A percentile compares a stretch with the other conserved stretches of the same genome.
Conservation (phyloP, 768 basidiomycete genomes). For the Amanita fuliginea region DNA sequence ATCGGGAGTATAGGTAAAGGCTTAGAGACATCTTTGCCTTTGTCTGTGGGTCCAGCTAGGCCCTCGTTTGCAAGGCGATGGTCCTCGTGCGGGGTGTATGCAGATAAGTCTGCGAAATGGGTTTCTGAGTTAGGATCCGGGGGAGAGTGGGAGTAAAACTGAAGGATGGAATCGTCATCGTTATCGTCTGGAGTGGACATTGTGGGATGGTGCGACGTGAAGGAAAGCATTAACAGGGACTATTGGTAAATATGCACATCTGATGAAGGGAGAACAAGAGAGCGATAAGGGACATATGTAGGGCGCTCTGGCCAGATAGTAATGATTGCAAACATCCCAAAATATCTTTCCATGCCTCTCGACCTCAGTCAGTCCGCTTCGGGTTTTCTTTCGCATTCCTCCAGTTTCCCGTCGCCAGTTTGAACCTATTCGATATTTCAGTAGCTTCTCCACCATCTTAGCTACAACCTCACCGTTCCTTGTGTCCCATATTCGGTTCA, state of each 20-base stretch:
- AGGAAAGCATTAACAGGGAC: constrained; percentile 1
- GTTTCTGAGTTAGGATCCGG: background rate
- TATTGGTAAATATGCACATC: constrained; percentile 1
- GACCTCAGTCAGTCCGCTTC: constrained; percentile 24
- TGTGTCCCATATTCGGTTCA: constrained; percentile 61
- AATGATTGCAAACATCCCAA: constrained; percentile 4
- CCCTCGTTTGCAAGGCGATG: constrained; percentile 19
- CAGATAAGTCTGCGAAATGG: constrained; percentile 8
- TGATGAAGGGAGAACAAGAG: constrained; percentile 9
- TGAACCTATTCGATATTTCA: constrained; percentile 37
- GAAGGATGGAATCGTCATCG: constrained; percentile 46
- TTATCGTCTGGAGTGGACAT: constrained; percentile 27
- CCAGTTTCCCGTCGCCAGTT: constrained; percentile 68
- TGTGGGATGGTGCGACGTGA: constrained; percentile 9
- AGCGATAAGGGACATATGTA: constrained; percentile 3
- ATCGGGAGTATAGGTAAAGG: constrained; percentile 33
- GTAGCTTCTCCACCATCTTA: background rate
- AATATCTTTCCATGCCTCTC: background rate
- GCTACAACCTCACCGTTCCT: constrained; percentile 45
- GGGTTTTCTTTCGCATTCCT: constrained; percentile 64
- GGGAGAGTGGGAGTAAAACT: constrained; percentile 36
- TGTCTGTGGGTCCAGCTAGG: constrained; percentile 18
- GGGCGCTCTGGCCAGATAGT: background rate
- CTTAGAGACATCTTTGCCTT: constrained; percentile 46
- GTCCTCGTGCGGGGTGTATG: constrained; percentile 19